Evolutionary conservation across 1,139 yeast genomes (phyloP).

Genomic region (Eremothecium sinecaudum): DNA sequence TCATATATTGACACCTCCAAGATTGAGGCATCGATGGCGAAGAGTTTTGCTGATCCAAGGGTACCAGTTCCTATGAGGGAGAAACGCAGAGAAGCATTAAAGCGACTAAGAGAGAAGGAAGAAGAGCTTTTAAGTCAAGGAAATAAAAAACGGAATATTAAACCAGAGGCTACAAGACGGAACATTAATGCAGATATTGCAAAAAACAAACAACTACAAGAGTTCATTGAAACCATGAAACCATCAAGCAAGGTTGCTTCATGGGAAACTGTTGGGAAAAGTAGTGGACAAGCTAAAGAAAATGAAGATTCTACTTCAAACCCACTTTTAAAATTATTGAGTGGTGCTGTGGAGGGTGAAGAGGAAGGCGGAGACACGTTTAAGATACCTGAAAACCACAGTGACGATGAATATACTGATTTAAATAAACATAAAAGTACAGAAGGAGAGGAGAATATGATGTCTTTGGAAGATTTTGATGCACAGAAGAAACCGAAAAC

Average conservation of each 20-base stretch:
- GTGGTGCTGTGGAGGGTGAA: conserved; percentile 28
- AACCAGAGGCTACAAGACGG: conserved; percentile 23
- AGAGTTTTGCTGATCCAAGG: conserved; percentile 70
- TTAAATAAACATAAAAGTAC: conserved; percentile 31
- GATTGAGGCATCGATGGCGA: conserved; percentile 72
- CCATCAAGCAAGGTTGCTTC: conserved; percentile 42
- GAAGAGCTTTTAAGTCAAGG: conserved; percentile 38
- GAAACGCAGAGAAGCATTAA: conserved; percentile 47
- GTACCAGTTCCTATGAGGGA: conserved; percentile 71
- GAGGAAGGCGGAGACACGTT: conserved; percentile 28
- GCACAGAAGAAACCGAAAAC: conserved; percentile 13
- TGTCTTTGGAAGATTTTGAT: conserved; percentile 18
- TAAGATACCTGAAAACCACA: conserved; percentile 38
- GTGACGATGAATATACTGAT: conserved; percentile 63
- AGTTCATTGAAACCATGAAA: conserved; percentile 75
- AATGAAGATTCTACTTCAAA: conserved; percentile 15
- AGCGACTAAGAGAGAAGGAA: conserved; percentile 47
- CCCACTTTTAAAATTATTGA: conserved; percentile 17
- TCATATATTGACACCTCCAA: conserved; percentile 78
- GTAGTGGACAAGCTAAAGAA: conserved; percentile 26
- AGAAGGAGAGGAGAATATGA: conserved; percentile 31
- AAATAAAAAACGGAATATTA: conserved; percentile 27
- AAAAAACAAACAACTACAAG: conserved; percentile 60
- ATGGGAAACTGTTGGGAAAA: conserved; percentile 20
- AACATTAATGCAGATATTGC: conserved; percentile 50